Evolutionary conservation across 2,329 filamentous ascomycete species (phyloP), one percentile per base, ranked within the genome.

Genomic region (Aspergillus aculeatinus): DNA sequence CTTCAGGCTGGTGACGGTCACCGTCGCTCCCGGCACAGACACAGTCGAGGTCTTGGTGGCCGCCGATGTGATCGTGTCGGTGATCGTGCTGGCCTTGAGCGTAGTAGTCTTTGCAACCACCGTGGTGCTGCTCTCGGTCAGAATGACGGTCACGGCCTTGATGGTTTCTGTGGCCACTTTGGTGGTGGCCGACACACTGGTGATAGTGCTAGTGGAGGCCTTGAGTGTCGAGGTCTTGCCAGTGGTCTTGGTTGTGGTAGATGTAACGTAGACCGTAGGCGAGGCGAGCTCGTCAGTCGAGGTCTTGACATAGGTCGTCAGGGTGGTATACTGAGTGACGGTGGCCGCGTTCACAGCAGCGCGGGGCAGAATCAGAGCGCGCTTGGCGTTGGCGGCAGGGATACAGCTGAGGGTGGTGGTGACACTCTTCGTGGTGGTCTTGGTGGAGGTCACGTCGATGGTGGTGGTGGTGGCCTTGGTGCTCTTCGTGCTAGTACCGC

Each of bases 221-320:
- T 61, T 71, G 12, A 73, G 25, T 1, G 70, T 65, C 2, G 57
- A 53, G 4, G 60, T 60, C 54, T 65, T 63, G 39, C 42, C 48
- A 9, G 44, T 39, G 10, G 56, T 57, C 52, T 57, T 61, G 2
- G 59, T 63, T 1, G 61, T 55, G 1, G 59, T 59, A 3, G 55
- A 53, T 51, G 57, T 57, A 55, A 65, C 55, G 11, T 62, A 62
- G 35, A 56, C 58, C 35, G 70, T 72, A 12, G 72, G 21, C 9
- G 54, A 29, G 29, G 44, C 39, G 2, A 48, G 39, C 25, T 19
- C 49, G 47, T 49, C 47, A 4, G 54, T 56, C 5, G 42, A 48
- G 3, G 44, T 56, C n/a, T 23, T 21, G 29, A 42, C 54, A 12
- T 5, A 21, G 42, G 44, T 33, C 11, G 51, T 53, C 31, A 53